A percentile compares a stretch with the other conserved stretches of the same genome.
Evolutionary conservation across 352 stramenopile genomes (phyloP).

Genomic region (Phytophthora brassicae): DNA sequence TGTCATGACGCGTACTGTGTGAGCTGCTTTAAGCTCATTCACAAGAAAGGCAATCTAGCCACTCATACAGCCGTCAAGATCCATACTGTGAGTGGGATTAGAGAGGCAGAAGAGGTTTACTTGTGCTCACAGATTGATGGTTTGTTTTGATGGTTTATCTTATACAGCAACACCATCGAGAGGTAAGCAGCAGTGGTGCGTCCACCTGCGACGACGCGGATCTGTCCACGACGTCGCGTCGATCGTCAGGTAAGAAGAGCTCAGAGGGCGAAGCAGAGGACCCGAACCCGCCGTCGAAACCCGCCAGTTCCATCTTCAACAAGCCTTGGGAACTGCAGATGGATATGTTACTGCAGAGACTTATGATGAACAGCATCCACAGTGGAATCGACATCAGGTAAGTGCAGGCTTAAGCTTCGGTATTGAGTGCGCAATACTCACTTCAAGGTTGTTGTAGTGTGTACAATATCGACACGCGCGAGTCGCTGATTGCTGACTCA

Average conservation of each 20-base stretch:
- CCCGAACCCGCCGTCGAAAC: conserved; percentile 1
- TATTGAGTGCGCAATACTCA: not conserved
- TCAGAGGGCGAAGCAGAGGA: conserved; percentile 18
- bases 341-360: conserved; percentile 79
- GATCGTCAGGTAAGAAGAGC: conserved; percentile 21
- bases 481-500: no score
- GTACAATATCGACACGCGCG: conserved; percentile 71
- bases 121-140: no score
- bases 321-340: conserved; percentile 87
- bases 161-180: conserved; percentile 6
- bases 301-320: conserved; percentile 18
- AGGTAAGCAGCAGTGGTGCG: conserved; percentile 25
- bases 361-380: conserved; percentile 86
- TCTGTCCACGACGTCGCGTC: conserved; percentile 28
- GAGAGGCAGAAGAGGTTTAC: not conserved
- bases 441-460: conserved; percentile 40
- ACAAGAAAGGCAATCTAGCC: conserved; percentile 84
- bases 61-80: conserved; percentile 80
- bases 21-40: conserved; percentile 87
- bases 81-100: conserved; percentile 24
- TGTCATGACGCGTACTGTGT: conserved; percentile 87
- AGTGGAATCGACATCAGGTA: conserved; percentile 73
- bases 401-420: no score
- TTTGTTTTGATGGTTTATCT: conserved; percentile 1
- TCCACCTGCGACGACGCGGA: conserved; percentile 34